These are phyloP conservation scores for Blastomyces silverae DNA, from an alignment of 2,329 filamentous ascomycete species.

Conservation along the genomic window DNA sequence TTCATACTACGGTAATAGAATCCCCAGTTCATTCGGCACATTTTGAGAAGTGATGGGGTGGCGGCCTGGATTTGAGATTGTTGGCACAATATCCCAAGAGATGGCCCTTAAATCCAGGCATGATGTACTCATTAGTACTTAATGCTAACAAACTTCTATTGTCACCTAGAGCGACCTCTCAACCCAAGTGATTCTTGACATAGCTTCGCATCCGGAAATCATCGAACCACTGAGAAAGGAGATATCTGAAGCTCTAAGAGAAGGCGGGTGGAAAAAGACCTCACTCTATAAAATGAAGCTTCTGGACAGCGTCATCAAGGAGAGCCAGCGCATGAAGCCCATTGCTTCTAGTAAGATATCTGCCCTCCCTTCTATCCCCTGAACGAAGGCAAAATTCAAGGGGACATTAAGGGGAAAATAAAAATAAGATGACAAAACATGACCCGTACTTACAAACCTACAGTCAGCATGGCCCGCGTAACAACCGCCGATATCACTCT, in stretches of 20 bases:
- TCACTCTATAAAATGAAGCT: constrained; percentile 31
- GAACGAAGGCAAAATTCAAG: not conserved
- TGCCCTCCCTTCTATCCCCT: not conserved
- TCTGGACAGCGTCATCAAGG: constrained; percentile 35
- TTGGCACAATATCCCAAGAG: not conserved
- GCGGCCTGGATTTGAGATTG: not conserved
- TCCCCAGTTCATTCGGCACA: not conserved
- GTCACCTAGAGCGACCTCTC: constrained; percentile 25
- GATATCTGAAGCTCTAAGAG: constrained; percentile 36
- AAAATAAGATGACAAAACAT: not conserved
- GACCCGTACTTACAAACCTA: not conserved
- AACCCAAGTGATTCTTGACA: constrained; percentile 49
- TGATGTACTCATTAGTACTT: not conserved
- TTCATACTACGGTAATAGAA: constrained; percentile 28
- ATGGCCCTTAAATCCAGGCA: not conserved
- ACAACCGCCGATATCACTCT: constrained; percentile 24
- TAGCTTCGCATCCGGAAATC: constrained; percentile 48
- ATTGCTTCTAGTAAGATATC: constrained; percentile 25
- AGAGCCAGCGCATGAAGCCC: constrained; percentile 29
- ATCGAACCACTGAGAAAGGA: constrained; percentile 49
- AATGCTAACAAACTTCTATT: not conserved
- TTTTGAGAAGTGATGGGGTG: not conserved
- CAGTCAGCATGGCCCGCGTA: constrained; percentile 28
- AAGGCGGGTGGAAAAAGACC: constrained; percentile 34
- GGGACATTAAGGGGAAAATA: not conserved